Evolutionary conservation across 1,139 yeast species (phyloP).

Genomic region (Suhomyces taliae): DNA sequence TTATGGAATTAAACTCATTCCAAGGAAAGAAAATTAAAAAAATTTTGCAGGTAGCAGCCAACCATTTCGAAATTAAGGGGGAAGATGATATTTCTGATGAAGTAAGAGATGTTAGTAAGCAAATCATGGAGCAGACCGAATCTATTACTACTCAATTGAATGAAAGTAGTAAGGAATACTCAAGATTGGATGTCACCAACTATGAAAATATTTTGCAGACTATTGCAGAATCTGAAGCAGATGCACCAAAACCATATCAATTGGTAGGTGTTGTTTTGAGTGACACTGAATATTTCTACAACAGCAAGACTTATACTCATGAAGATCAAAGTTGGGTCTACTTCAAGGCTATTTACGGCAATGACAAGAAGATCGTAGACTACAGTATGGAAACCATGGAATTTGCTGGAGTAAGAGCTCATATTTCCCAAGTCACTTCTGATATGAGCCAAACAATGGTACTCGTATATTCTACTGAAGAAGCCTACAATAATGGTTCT

Average conservation of each 20-base stretch:
- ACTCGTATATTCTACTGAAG: slow-evolving; percentile 22
- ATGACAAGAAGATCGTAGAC: slow-evolving; percentile 17
- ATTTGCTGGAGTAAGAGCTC: slow-evolving; percentile 21
- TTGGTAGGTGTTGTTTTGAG: slow-evolving; percentile 32
- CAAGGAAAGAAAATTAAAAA: slow-evolving; percentile 37
- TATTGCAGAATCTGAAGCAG: slow-evolving; percentile 9
- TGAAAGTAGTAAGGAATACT: slow-evolving; percentile 18
- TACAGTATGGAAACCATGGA: slow-evolving; percentile 21
- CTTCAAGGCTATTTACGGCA: slow-evolving; percentile 12
- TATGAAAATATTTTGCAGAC: slow-evolving; percentile 22
- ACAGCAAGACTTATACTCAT: slow-evolving; percentile 10
- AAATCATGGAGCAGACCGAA: slow-evolving; percentile 17
- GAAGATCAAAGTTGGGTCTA: slow-evolving; percentile 16
- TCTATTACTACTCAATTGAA: slow-evolving; percentile 20
- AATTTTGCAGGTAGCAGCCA: slow-evolving; percentile 23
- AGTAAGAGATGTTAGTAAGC: slow-evolving; percentile 21
- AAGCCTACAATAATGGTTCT: slow-evolving; percentile 7
- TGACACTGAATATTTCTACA: slow-evolving; percentile 28
- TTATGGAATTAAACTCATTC: slow-evolving; percentile 34
- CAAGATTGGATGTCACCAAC: slow-evolving; percentile 23
- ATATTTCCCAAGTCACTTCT: slow-evolving; percentile 17
- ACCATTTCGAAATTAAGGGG: slow-evolving; percentile 15
- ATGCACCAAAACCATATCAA: slow-evolving; percentile 21
- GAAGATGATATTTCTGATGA: slow-evolving; percentile 25
- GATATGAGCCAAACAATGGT: slow-evolving; percentile 17